Evolutionary conservation across 805 yeast genomes (phyloP).

Genomic region (Candida maris): DNA sequence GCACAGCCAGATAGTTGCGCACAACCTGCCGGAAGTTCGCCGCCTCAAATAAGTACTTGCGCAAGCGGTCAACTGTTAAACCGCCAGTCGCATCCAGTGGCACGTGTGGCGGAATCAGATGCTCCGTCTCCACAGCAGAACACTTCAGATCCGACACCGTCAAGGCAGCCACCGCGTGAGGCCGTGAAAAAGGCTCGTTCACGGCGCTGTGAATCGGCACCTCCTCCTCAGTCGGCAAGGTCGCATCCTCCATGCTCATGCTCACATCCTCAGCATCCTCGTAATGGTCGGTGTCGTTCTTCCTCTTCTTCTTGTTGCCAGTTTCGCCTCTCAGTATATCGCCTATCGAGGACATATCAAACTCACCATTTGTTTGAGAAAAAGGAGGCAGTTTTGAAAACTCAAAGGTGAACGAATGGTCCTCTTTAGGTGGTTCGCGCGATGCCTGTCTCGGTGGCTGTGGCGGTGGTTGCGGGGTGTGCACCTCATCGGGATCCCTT

Average conservation of each 20-base stretch:
- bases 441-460: too few relatives aligned
- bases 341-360: conserved; percentile 25
- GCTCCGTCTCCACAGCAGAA: conserved; percentile 7
- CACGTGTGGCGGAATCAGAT: conserved; percentile 3
- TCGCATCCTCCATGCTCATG: conserved; percentile 4
- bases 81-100: conserved; percentile 3
- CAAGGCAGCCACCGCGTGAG: conserved; percentile 8
- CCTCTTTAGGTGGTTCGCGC: neutral
- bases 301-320: conserved; percentile 2
- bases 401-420: conserved; percentile 6
- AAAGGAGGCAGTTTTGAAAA: conserved; percentile 27
- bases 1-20: conserved; percentile 10
- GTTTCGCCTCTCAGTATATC: conserved; percentile 14
- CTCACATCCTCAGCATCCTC: conserved; percentile 1
- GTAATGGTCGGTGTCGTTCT: conserved; percentile 1
- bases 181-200: conserved; percentile 17
- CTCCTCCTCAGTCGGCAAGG: conserved; percentile 2
- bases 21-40: conserved; percentile 11
- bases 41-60: conserved; percentile 9
- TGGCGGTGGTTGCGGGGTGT: neutral
- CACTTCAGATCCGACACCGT: conserved; percentile 20
- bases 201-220: conserved; percentile 22
- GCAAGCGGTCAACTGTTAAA: conserved; percentile 2
- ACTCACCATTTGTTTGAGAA: conserved; percentile 29
- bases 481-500: neutral